A percentile compares a stretch with the other conserved stretches of the same genome.
phyloP scores from a whole-genome alignment of 208 protist species.

The Porcisia hertigi region DNA sequence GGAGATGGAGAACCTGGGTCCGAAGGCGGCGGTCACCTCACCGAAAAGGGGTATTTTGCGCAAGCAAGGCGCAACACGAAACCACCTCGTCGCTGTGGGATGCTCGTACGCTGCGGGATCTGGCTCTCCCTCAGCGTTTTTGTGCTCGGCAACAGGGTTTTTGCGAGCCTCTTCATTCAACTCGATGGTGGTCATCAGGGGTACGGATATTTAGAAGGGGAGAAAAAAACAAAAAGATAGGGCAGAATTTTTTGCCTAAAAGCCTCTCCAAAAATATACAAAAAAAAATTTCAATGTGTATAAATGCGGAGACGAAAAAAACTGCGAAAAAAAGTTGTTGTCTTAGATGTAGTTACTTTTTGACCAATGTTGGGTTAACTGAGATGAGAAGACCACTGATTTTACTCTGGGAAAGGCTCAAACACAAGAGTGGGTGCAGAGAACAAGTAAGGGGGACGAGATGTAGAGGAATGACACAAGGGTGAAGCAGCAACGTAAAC shows the following conservation, averaged over 20 bases:
- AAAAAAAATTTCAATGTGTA: background rate
- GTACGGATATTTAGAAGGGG: background rate
- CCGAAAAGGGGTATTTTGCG: slow-evolving; percentile 43
- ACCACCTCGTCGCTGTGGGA: slow-evolving; percentile 21
- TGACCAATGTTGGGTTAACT: background rate
- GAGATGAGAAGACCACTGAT: background rate
- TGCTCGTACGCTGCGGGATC: slow-evolving; percentile 11
- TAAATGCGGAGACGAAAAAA: background rate
- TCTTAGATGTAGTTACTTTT: slow-evolving; percentile 9
- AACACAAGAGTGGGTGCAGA: background rate
- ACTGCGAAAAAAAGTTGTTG: background rate
- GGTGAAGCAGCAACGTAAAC: background rate
- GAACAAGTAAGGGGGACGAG: background rate
- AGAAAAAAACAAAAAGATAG: background rate
- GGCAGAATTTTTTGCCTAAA: no score
- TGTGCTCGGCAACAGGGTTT: background rate
- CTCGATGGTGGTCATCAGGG: slow-evolving; percentile 6
- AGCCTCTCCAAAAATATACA: no score
- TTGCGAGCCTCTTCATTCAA: background rate
- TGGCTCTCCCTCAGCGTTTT: background rate
- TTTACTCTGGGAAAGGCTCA: no score
- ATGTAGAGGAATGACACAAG: background rate
- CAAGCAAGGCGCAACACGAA: slow-evolving; percentile 15
- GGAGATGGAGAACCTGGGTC: slow-evolving; percentile 33
- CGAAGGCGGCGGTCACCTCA: slow-evolving; percentile 37